phyloP scores from a whole-genome alignment of 257 asterid species.

The Capsicum baccatum region DNA sequence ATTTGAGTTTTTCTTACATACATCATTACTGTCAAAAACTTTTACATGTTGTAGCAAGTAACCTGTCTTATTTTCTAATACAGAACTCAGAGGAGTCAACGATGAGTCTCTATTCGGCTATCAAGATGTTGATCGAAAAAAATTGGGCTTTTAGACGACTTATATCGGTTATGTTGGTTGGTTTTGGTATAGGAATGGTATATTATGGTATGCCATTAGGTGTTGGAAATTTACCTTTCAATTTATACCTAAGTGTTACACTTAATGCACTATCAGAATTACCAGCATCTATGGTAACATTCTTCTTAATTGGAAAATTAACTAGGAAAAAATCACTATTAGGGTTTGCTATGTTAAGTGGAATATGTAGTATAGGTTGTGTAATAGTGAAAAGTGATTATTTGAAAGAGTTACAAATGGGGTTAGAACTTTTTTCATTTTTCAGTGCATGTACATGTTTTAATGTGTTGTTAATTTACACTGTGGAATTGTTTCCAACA shows the following conservation, averaged over 20 bases:
- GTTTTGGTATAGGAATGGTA: conserved; percentile 60
- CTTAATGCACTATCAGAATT: conserved; percentile 64
- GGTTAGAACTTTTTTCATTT: conserved; percentile 61
- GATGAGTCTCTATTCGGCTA: conserved; percentile 49
- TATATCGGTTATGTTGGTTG: conserved; percentile 52
- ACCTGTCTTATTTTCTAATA: neutral
- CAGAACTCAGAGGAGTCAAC: conserved; percentile 19
- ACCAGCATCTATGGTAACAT: conserved; percentile 57
- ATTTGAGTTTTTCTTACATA: neutral
- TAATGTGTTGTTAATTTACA: conserved; percentile 50
- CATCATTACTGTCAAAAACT: neutral
- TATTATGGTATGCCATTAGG: conserved; percentile 88
- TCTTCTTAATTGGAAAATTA: conserved; percentile 45
- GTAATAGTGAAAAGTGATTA: conserved; percentile 29
- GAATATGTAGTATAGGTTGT: conserved; percentile 57
- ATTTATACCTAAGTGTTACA: conserved; percentile 60
- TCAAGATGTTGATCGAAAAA: conserved; percentile 45
- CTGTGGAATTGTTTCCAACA: conserved; percentile 47
- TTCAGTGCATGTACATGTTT: conserved; percentile 59
- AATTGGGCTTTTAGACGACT: conserved; percentile 61
- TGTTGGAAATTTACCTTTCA: conserved; percentile 46
- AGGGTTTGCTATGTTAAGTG: conserved; percentile 51
- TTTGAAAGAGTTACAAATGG: conserved; percentile 44
- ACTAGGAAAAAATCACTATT: conserved; percentile 45
- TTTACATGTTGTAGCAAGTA: neutral